phyloP scores from a whole-genome alignment of 2,329 filamentous ascomycete species.

The Talaromyces albobiverticillius region DNA sequence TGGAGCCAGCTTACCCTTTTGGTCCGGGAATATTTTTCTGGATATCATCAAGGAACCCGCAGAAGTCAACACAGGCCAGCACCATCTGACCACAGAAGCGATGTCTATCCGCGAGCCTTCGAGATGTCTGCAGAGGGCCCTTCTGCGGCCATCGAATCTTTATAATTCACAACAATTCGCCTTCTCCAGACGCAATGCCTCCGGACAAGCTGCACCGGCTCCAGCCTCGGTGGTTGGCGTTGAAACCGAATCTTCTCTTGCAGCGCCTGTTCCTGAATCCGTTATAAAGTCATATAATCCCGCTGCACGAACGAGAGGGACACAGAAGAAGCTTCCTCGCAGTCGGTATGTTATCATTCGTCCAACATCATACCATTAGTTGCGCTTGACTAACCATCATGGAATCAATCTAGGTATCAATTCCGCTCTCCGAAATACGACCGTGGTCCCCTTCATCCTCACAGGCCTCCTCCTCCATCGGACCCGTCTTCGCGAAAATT shows the following conservation, averaged over 20 bases:
- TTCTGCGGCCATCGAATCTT: conserved; percentile 33
- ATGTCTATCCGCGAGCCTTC: conserved; percentile 42
- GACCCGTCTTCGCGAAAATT: conserved; percentile 87
- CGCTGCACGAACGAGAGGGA: conserved; percentile 43
- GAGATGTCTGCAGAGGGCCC: conserved; percentile 36
- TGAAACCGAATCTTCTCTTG: conserved; percentile 48
- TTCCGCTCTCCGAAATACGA: conserved; percentile 93
- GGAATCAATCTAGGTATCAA: conserved; percentile 67
- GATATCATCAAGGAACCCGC: not conserved
- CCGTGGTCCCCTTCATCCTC: conserved; percentile 86
- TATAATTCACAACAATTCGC: conserved; percentile 29
- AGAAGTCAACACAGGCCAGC: not conserved
- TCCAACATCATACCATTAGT: not conserved
- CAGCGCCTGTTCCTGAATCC: conserved; percentile 34
- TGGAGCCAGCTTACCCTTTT: conserved; percentile 1
- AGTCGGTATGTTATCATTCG: conserved; percentile 47
- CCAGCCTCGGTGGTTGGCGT: conserved; percentile 40
- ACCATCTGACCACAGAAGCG: not conserved
- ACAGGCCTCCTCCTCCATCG: conserved; percentile 82
- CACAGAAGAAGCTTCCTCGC: conserved; percentile 45
- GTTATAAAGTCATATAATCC: conserved; percentile 50
- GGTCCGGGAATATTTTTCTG: conserved; percentile 6
- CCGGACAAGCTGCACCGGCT: conserved; percentile 39
- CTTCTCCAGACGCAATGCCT: conserved; percentile 46
- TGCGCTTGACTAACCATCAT: not conserved